Base-by-base conservation (phyloP, 176 grass and related monocot species). In the Panicum miliaceum region DNA sequence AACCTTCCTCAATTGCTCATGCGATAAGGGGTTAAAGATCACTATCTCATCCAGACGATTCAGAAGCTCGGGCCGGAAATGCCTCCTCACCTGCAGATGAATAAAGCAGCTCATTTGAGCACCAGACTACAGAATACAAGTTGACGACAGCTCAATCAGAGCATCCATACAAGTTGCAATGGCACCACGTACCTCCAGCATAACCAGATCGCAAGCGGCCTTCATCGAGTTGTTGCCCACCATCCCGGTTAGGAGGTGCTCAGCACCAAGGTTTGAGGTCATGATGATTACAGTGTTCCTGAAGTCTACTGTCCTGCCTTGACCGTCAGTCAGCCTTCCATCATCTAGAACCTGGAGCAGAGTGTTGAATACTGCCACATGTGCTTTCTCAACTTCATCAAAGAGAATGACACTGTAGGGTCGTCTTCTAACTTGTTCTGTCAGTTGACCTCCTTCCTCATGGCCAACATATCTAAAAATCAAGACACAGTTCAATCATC, bases 351-450 rank as follows among this genome's bases (percentile, higher is more conserved):
- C 92, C 68, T 94, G 94, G 53, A 97, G 92, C 19, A 97, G 92
- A 10, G 94, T 92, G 78, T 97, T 94, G 82, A 97, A 97, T n/a
- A 97, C 94, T 0, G 94, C 83, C 26, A 90, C 87, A 40, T 97
- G 94, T 9, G 94, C 94, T 73, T 97, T 97, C 83, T 97, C 94
- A 12, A 97, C 94, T 68, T 97, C 94, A 43, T 97, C 94, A 56
- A 97, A 97, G 58, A 97, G 92, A 65, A 97, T 92, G 16, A 97
- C 90, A 63, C 94, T 90, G 82, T 94, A 97, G 0, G 94, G 92
- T 27, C 94, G 25, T 71, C 92, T 72, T 47, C 94, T 51, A 64
- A 97, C 94, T 65, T 94, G 92, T 54, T 97, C 92, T 5, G 94
- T 97, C 53, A 97, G 46, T 15, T 97, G 94, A 26, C 94, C 94